phyloP scores from a whole-genome alignment of 495 filamentous ascomycete species.

The Aspergillus funiculosus region DNA sequence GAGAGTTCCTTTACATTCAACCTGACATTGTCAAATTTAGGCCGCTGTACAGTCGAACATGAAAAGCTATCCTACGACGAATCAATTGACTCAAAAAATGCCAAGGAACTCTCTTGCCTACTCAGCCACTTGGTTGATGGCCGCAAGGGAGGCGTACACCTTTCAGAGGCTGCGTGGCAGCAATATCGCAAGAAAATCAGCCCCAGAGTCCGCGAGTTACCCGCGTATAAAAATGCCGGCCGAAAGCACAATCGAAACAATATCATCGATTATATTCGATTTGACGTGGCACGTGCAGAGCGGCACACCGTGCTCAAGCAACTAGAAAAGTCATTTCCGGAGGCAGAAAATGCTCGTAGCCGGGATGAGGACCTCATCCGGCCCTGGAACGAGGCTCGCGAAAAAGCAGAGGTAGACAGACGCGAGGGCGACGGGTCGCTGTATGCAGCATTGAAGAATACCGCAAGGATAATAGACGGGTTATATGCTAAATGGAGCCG shows the following conservation, averaged over 20 bases:
- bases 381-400: slow-evolving; percentile 34
- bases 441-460: slow-evolving; percentile 20
- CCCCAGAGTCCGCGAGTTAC: slow-evolving; percentile 25
- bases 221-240: slow-evolving; percentile 39
- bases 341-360: slow-evolving; percentile 13
- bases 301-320: slow-evolving; percentile 45
- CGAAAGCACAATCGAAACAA: slow-evolving; percentile 35
- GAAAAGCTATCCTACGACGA: slow-evolving; percentile 64
- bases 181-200: slow-evolving; percentile 40
- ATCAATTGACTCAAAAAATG: slow-evolving; percentile 47
- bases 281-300: slow-evolving; percentile 50
- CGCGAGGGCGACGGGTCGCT: slow-evolving; percentile 22
- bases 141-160: slow-evolving; percentile 66
- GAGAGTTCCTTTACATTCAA: slow-evolving; percentile 57
- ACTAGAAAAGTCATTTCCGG: slow-evolving; percentile 37
- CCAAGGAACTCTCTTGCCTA: slow-evolving; percentile 59
- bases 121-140: slow-evolving; percentile 78
- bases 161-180: slow-evolving; percentile 53
- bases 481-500: slow-evolving; percentile 20
- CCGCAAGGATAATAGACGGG: slow-evolving; percentile 12
- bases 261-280: slow-evolving; percentile 71
- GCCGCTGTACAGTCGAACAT: slow-evolving; percentile 68
- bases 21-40: slow-evolving; percentile 59
- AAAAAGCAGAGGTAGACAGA: slow-evolving; percentile 25
- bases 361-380: slow-evolving; percentile 48